Conservation (phyloP, 371 early-diverging fungal genomes). For the Rhizopus delemar region DNA sequence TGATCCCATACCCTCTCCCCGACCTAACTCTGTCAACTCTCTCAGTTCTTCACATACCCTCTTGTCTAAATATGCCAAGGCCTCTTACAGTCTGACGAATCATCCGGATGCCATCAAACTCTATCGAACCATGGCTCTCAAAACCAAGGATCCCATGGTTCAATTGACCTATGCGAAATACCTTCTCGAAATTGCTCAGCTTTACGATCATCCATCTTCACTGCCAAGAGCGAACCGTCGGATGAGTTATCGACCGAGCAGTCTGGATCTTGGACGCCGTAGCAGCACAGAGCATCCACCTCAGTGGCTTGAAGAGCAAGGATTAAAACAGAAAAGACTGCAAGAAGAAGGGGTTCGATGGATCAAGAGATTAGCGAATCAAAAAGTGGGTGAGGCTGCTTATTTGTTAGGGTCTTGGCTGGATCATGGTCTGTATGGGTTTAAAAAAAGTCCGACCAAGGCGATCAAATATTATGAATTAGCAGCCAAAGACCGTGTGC, state of each 20-base stretch:
- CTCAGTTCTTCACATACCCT: conserved; percentile 15
- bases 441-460: conserved; percentile 51
- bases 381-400: conserved; percentile 70
- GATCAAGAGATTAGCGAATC: conserved; percentile 68
- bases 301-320: not conserved
- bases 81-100: conserved; percentile 62
- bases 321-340: conserved; percentile 25
- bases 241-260: conserved; percentile 4
- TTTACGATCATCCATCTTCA: conserved; percentile 15
- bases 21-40: not conserved
- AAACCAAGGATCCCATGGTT: conserved; percentile 72
- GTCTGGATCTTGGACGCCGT: conserved; percentile 8
- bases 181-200: conserved; percentile 57
- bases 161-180: conserved; percentile 87
- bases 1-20: too few relatives aligned
- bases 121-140: conserved; percentile 75
- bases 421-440: conserved; percentile 63
- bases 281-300: conserved; percentile 10
- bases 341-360: conserved; percentile 70
- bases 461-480: conserved; percentile 44
- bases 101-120: conserved; percentile 60
- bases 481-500: conserved; percentile 35
- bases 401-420: conserved; percentile 71
- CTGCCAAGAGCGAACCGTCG: conserved; percentile 4
- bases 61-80: conserved; percentile 32